These are phyloP conservation scores for Umbelopsis vinacea DNA, from an alignment of 192 early-diverging fungal genomes.

Conservation along the genomic window DNA sequence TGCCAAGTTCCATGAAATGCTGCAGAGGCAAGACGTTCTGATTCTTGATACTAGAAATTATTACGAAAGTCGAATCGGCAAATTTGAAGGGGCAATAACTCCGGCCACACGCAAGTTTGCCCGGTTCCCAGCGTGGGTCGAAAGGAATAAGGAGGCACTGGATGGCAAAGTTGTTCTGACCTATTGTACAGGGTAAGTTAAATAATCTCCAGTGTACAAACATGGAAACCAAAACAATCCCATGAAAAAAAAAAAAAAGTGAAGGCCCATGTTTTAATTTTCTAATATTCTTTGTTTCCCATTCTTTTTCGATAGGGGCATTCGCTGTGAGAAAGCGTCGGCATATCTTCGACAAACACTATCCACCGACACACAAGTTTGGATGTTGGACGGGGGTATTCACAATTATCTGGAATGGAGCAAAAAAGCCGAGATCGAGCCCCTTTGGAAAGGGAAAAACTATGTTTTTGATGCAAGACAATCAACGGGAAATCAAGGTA, in stretches of 20 bases:
- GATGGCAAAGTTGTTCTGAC: constrained; percentile 63
- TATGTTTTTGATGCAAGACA: constrained; percentile 79
- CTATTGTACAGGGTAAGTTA: constrained; percentile 72
- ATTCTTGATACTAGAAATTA: constrained; percentile 70
- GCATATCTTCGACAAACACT: constrained; percentile 54
- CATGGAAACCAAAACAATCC: no score
- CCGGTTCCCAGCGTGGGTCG: constrained; percentile 60
- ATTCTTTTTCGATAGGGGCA: constrained; percentile 26
- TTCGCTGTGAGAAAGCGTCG: constrained; percentile 63
- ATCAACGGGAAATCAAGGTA: constrained; percentile 37
- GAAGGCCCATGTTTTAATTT: no score
- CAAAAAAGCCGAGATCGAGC: constrained; percentile 37
- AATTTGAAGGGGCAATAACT: constrained; percentile 58
- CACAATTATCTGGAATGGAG: constrained; percentile 76
- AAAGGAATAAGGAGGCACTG: constrained; percentile 45
- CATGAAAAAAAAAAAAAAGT: no score
- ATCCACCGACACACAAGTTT: constrained; percentile 47
- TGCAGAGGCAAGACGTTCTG: constrained; percentile 47
- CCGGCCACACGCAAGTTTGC: constrained; percentile 72
- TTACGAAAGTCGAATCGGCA: constrained; percentile 68
- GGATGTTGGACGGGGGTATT: constrained; percentile 73
- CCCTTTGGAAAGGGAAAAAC: constrained; percentile 67
- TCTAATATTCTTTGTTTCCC: background rate
- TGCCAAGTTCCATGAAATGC: constrained; percentile 52
- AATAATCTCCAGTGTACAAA: background rate